phyloP scores from a whole-genome alignment of 495 filamentous ascomycete genomes.

The Geoglossum glabrum region DNA sequence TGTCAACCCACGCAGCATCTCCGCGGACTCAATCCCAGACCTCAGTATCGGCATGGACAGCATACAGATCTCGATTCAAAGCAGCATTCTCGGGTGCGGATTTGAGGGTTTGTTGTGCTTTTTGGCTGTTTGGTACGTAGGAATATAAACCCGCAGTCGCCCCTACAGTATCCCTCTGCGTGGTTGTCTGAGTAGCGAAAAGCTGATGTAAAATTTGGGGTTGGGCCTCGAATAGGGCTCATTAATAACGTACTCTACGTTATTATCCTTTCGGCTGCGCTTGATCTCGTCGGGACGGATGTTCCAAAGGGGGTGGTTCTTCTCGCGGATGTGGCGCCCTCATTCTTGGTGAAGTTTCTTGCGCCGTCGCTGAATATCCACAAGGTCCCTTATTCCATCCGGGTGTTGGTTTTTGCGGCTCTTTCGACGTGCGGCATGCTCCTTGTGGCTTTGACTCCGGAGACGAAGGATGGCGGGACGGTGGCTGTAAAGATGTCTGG shows the following conservation, averaged over 20 bases:
- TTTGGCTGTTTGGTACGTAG: constrained; percentile 71
- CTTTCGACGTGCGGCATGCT: constrained; percentile 72
- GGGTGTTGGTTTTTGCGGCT: constrained; percentile 50
- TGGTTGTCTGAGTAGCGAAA: no score
- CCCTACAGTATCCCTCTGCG: no score
- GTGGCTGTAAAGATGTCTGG: constrained; percentile 61
- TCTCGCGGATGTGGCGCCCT: constrained; percentile 77
- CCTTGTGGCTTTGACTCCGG: constrained; percentile 57
- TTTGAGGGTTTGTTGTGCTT: constrained; percentile 53
- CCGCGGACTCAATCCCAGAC: constrained; percentile 11
- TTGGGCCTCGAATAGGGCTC: constrained; percentile 38
- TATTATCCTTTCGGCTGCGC: constrained; percentile 84
- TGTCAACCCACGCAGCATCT: neutral
- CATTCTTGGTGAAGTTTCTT: constrained; percentile 68
- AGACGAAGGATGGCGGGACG: constrained; percentile 32
- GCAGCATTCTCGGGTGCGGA: constrained; percentile 47
- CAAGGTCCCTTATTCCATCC: constrained; percentile 52
- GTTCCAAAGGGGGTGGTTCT: constrained; percentile 84
- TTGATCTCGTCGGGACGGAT: constrained; percentile 72
- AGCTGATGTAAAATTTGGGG: no score
- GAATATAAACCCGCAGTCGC: no score
- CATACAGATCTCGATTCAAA: constrained; percentile 43
- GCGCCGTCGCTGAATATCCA: constrained; percentile 82
- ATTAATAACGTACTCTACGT: constrained; percentile 98
- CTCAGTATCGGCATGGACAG: constrained; percentile 52